A percentile compares a stretch with the other conserved stretches of the same genome.
Conservation (phyloP, 306 rosid genomes). For the Calophaca sinica region DNA sequence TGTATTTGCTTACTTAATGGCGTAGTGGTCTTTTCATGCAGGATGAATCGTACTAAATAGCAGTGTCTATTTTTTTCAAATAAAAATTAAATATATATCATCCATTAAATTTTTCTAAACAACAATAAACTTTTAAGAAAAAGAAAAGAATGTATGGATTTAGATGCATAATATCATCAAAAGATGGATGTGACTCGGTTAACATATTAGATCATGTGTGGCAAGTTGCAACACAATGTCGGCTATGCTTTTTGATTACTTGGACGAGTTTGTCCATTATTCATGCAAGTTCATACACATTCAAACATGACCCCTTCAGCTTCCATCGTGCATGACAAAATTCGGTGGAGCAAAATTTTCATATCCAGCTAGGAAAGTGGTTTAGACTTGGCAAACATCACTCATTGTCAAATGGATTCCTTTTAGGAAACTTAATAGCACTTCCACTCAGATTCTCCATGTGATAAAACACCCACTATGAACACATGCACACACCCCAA, state of each 20-base stretch:
- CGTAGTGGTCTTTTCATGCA: too few relatives aligned
- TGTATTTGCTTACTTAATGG: too few relatives aligned
- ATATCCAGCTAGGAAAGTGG: conserved; percentile 21
- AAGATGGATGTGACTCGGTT: too few relatives aligned
- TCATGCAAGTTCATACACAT: neutral
- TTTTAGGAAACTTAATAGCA: neutral
- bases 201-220: too few relatives aligned
- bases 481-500: too few relatives aligned
- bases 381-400: conserved; percentile 33
- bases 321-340: conserved; percentile 33
- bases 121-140: neutral
- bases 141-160: neutral
- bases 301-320: conserved; percentile 24
- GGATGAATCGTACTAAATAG: too few relatives aligned
- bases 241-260: neutral
- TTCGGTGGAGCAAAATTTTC: neutral
- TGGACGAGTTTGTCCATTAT: conserved; percentile 15
- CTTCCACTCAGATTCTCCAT: conserved; percentile 38
- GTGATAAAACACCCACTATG: neutral
- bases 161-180: too few relatives aligned
- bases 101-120: neutral
- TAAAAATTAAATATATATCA: neutral
- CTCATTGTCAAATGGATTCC: conserved; percentile 39
- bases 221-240: conserved; percentile 14
- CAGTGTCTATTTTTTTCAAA: too few relatives aligned